Evolutionary conservation across 225 moss, liverwort and hornwort genomes (phyloP).

Genomic region (Asterella californica): DNA sequence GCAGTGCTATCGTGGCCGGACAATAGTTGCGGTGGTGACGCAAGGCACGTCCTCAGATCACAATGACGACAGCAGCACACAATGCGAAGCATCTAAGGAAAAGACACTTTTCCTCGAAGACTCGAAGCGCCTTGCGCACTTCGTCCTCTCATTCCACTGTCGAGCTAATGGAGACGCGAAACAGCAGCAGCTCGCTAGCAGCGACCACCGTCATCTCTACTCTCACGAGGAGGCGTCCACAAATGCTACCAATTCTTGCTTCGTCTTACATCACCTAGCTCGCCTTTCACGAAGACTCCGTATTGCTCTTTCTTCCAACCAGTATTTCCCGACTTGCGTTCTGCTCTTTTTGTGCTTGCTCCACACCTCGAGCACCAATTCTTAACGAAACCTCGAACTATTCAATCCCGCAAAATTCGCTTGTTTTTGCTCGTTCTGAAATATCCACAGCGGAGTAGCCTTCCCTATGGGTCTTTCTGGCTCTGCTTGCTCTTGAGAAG

Average conservation of each 20-base stretch:
- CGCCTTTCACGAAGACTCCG: neutral
- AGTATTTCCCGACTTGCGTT: neutral
- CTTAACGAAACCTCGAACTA: neutral
- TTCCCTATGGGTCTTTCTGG: neutral
- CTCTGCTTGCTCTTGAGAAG: neutral
- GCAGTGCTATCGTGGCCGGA: too few relatives aligned
- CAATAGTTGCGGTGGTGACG: too few relatives aligned
- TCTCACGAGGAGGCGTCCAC: neutral
- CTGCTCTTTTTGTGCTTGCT: neutral
- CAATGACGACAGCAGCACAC: too few relatives aligned
- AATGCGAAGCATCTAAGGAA: too few relatives aligned
- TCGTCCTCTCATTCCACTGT: too few relatives aligned
- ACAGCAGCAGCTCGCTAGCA: conserved; percentile 5
- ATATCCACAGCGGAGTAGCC: neutral
- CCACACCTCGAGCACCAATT: neutral
- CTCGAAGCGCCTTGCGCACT: too few relatives aligned
- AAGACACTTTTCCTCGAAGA: too few relatives aligned
- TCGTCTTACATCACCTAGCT: conserved; percentile 4
- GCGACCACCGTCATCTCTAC: conserved; percentile 16
- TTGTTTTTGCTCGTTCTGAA: neutral
- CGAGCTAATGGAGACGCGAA: neutral
- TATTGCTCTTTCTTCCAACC: neutral
- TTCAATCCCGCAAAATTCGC: neutral
- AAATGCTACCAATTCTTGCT: neutral
- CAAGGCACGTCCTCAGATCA: too few relatives aligned